Base-by-base conservation (phyloP, 495 filamentous ascomycete genomes). In the Aspergillus nidulans region DNA sequence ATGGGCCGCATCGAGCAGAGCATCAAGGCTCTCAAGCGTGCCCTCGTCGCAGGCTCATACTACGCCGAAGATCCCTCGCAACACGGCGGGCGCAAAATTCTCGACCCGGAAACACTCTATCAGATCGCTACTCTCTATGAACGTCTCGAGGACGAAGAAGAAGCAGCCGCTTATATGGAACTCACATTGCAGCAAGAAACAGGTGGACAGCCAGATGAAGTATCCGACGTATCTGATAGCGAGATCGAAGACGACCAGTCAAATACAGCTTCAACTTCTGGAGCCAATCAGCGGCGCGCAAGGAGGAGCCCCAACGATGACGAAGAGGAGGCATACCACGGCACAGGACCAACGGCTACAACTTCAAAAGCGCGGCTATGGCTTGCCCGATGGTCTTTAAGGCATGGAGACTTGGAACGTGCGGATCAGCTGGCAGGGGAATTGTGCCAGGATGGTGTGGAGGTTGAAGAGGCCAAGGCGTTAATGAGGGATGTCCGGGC, bases 391-490 rank as follows among this genome's bases (percentile, higher is more conserved):
- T 88, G 84, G 74, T 85, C 90, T 18, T 88, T 94, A 74, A 74
- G 78, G 19, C 76, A 79, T 20, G 88, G 86, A 24, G 88, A 92
- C 62, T 86, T 88, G 52, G 75, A 74, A 5, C 80, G 86, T 44
- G 89, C 90, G 15, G 87, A 88, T 70, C 86, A 90, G 58, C 72
- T 96, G 15, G 92, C 91, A 3, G 88, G 82, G 49, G 92, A 97
- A 67, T 76, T 97, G 32, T 97, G 91, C 69, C 90, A 97, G 69
- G 95, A 99, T 73, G 95, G 95, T 1, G 85, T 91, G 23, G 95
- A 99, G 71, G 91, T 99, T 15, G 95, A 99, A 69, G 95, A 99
- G 70, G 95, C 95, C 13, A 97, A 97, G 75, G 92, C 92, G 3
- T 76, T 99, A 56, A 89, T 97, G 58, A 80, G 91, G 55, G 94